Evolutionary conservation across 2,329 filamentous ascomycete species (phyloP), one percentile per base, ranked within the genome.

Genomic region (Calonectria leucothoes): DNA sequence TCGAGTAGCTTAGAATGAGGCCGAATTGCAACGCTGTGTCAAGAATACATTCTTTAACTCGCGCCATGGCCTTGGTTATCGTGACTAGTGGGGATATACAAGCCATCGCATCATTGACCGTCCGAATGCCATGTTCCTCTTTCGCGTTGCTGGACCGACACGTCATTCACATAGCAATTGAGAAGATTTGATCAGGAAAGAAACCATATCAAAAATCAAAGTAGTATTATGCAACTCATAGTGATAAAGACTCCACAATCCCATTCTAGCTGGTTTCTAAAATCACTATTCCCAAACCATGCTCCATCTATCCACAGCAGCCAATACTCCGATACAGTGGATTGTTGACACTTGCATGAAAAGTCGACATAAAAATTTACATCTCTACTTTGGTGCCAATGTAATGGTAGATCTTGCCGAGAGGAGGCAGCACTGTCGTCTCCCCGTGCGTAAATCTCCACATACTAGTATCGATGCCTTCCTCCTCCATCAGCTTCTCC

Each of bases 331-430:
- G 14, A 52, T 17, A 15, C 6, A 7, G 27, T 29, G 12, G 23
- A 52, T 31, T 4, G 17, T 2, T 1, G 10, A n/a, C 29, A 2
- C 1, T 52, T 15, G 20, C 17, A 52, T 8, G 5, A 7, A 7
- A 25, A 37, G 12, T 33, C 10, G 2, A 35, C 15, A 12, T 15
- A 15, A 2, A 12, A 23, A 2, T 14, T 17, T 27, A 14, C 2
- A 3, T 52, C 70, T 57, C 67, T 59, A 74, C 68, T 52, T 74
- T 76, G 6, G 63, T 72, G n/a, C 74, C 75, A 57, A 76, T 78
- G 48, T 77, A 76, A 45, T 76, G 75, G 25, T 78, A 77, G 12
- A 78, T 77, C 14, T 70, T 77, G 3, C 77, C 77, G 66, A 78
- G 77, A 6, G 75, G 77, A 1, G 77, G 75, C 37, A 78, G 57